Evolutionary conservation across 139 green algal genomes (phyloP), one percentile per base, ranked within the genome.

Genomic region (Chlamydomonas sphaeroides): DNA sequence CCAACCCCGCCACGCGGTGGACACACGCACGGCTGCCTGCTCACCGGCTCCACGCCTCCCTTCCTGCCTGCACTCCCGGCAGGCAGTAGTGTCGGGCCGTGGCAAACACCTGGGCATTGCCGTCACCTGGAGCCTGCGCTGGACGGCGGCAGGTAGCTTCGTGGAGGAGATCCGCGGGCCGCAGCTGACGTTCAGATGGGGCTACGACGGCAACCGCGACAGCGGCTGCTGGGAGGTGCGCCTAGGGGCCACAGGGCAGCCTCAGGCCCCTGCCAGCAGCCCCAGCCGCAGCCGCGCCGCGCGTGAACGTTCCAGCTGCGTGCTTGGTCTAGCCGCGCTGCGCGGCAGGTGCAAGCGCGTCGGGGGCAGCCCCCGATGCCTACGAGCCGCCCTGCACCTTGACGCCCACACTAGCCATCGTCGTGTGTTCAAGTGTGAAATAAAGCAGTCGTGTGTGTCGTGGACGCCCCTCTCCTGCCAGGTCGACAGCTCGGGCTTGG

Each of bases 151-250:
- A 71, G 63, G 87, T 57, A n/a, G 70, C 18, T 91, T 91, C 61
- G 2, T 66, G 6, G 87, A 91, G 80, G 80, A 88, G 57, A 86
- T 89, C 56, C 68, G 32, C 15, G 77, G 82, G 65, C 65, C 23
- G 21, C 70, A 89, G 74, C 61, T 91, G 20, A 65, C 57, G 17
- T 91, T 89, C 39, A 61, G 68, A 23, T 91, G 87, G 87, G 87
- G 87, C 15, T 78, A 84, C 59, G 74, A 88, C 72, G 87, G 87
- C 10, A 23, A 30, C 21, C 32, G n/a, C n/a, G 41, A 72, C 79
- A 86, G 73, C 68, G 80, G 39, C 33, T 88, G 84, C 74, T 91
- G 87, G 87, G 87, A 91, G 83, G 86, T 89, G 41, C 18, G 84
- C 2, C 23, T 32, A 7, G 23, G 39, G 1, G 7, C 0, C 17